Conservation (phyloP, 108 stramenopile genomes). For the Cyclotella atomus region DNA sequence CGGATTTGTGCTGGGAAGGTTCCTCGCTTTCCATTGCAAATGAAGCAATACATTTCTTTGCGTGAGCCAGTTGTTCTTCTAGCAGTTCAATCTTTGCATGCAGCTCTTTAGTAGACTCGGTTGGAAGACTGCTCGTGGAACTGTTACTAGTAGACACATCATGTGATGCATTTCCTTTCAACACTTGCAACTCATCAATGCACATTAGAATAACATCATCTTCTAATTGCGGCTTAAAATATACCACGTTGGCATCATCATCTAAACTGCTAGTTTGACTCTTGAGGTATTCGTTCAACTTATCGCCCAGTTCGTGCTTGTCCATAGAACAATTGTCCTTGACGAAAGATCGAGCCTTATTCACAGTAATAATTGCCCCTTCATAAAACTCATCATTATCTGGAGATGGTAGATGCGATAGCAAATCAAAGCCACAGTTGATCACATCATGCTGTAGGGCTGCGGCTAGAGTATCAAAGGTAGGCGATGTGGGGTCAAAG, state of each 20-base stretch:
- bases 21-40: conserved; percentile 46
- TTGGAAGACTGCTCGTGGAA: conserved; percentile 1
- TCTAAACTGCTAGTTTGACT: conserved; percentile 19
- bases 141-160: not conserved
- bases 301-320: conserved; percentile 26
- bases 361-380: conserved; percentile 43
- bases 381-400: conserved; percentile 52
- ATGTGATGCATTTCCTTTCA: conserved; percentile 38
- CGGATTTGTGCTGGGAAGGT: not conserved
- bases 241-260: conserved; percentile 29
- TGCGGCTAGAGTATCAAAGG: conserved; percentile 30
- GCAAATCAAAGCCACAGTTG: conserved; percentile 40
- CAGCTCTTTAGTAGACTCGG: conserved; percentile 3
- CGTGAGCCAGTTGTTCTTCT: conserved; percentile 46
- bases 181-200: conserved; percentile 52
- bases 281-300: conserved; percentile 32
- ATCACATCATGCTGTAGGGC: conserved; percentile 43
- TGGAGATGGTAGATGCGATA: conserved; percentile 19
- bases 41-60: conserved; percentile 42
- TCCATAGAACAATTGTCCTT: conserved; percentile 20
- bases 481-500: conserved; percentile 16
- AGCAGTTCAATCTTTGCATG: conserved; percentile 32
- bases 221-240: conserved; percentile 51
- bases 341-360: conserved; percentile 51
- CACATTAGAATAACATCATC: conserved; percentile 60